Evolutionary conservation across 2,329 filamentous ascomycete genomes (phyloP), one percentile per base, ranked within the genome.

Genomic region (Exserohilum turcica): DNA sequence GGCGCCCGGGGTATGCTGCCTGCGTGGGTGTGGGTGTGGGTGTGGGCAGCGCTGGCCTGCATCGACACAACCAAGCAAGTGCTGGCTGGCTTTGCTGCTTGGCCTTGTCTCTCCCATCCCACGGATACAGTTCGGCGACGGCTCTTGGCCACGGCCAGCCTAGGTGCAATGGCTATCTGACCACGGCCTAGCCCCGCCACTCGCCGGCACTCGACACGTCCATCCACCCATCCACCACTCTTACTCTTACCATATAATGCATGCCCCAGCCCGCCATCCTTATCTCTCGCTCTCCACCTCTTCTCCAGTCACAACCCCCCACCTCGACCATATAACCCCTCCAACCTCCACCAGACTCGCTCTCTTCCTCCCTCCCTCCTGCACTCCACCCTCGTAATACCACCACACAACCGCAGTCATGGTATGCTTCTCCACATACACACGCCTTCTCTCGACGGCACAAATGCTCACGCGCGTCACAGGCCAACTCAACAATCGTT

Each of bases 401-500:
- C 48, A 32, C 48, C 46, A 61, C 47, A 59, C 59, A 60, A 66
- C 60, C 67, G 56, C 67, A 69, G 63, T 60, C 66, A 73, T 73
- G 70, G 68, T 72, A 67, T 10, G 70, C 63, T 38, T 40, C 19
- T 18, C 27, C 42, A 8, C 18, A 24, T 38, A 21, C 32, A n/a
- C 19, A 49, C 21, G 38, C 43, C 54, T 50, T 56, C 46, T 40
- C 36, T 38, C n/a, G 16, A 15, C 13, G 27, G 38, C 5, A 43
- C 27, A 15, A 2, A 37, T 53, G 31, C 52, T 59, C 21, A 59
- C 54, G 42, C 12, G 27, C 18, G 6, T 37, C 33, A 28, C 62
- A 76, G 74, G 72, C 74, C 47, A 65, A 70, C 55, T 75, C 74
- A 67, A 64, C 71, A 54, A 75, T 76, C 57, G 55, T 79, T 64